These are phyloP conservation scores for Glycyrrhiza uralensis DNA, from an alignment of 306 rosid species.

Conservation along the genomic window DNA sequence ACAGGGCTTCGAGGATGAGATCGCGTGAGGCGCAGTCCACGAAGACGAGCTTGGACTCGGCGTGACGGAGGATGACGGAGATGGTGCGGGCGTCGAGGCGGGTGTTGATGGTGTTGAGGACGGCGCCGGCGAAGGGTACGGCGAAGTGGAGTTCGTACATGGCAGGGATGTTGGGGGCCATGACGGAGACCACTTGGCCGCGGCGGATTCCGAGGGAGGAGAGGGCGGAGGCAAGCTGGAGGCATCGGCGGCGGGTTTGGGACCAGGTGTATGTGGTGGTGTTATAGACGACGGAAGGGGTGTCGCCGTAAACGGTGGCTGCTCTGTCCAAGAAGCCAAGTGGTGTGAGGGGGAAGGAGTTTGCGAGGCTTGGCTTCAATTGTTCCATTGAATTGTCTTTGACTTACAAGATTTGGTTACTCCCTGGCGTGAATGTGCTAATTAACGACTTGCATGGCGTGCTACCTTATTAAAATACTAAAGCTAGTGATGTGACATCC, in stretches of 20 bases:
- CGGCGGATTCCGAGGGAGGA: conserved; percentile 43
- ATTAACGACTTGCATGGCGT: too few species aligned
- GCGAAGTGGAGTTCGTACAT: conserved; percentile 84
- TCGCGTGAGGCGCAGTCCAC: conserved; percentile 41
- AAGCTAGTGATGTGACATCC: too few species aligned
- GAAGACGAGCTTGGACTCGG: conserved; percentile 53
- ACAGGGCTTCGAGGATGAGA: conserved; percentile 38
- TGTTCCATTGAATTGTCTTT: conserved; percentile 50
- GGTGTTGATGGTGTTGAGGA: conserved; percentile 61
- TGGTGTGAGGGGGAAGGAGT: conserved; percentile 53
- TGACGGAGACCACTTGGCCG: conserved; percentile 52
- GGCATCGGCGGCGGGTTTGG: conserved; percentile 48
- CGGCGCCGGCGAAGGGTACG: conserved; percentile 66
- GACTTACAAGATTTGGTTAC: too few species aligned
- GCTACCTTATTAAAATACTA: too few species aligned
- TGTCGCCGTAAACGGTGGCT: conserved; percentile 48
- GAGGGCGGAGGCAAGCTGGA: conserved; percentile 56
- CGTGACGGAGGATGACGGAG: conserved; percentile 52
- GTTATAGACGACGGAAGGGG: conserved; percentile 44
- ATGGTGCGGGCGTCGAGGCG: conserved; percentile 65
- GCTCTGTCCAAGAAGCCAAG: conserved; percentile 50
- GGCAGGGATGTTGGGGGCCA: conserved; percentile 74
- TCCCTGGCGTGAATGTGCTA: too few species aligned
- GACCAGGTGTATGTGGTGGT: conserved; percentile 53
- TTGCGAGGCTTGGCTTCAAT: conserved; percentile 42